These are phyloP conservation scores for Stachybotrys chlorohalonatus DNA, from an alignment of 2,329 filamentous ascomycete species.

Conservation along the genomic window DNA sequence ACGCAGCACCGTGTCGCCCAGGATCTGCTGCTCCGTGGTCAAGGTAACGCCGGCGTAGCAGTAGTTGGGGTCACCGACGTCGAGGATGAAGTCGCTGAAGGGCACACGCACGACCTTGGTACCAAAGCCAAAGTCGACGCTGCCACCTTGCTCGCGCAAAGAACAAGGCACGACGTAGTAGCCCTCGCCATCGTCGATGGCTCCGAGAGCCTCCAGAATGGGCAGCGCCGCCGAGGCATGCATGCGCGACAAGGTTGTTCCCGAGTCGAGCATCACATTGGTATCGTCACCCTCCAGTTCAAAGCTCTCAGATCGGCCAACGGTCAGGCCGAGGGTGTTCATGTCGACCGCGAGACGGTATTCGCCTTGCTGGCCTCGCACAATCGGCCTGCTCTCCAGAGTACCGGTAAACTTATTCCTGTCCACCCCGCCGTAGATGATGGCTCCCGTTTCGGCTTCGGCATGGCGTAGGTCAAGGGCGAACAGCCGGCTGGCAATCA, in stretches of 20 bases:
- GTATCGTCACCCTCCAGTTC: conserved; percentile 19
- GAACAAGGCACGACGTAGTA: conserved; percentile 36
- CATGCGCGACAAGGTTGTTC: conserved; percentile 39
- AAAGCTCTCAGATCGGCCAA: conserved; percentile 12
- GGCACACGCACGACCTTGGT: conserved; percentile 30
- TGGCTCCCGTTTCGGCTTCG: conserved; percentile 32
- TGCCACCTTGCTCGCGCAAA: conserved; percentile 23
- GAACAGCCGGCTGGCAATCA: conserved; percentile 41
- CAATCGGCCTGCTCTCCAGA: conserved; percentile 32
- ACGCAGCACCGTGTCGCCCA: conserved; percentile 32
- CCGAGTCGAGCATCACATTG: conserved; percentile 42
- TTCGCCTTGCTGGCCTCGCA: conserved; percentile 25
- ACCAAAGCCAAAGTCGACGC: conserved; percentile 40
- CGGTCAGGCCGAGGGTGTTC: conserved; percentile 20
- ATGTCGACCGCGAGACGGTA: conserved; percentile 26
- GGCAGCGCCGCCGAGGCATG: conserved; percentile 30
- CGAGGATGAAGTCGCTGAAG: conserved; percentile 40
- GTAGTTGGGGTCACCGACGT: conserved; percentile 22
- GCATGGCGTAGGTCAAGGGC: conserved; percentile 39
- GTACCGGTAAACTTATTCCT: conserved; percentile 40
- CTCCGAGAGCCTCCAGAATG: conserved; percentile 34
- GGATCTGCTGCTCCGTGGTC: conserved; percentile 31
- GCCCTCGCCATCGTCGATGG: conserved; percentile 27
- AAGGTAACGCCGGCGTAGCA: conserved; percentile 34
- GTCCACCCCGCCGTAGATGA: conserved; percentile 46